phyloP scores from a whole-genome alignment of 179 eudicot species.

The Patellifolia procumbens region DNA sequence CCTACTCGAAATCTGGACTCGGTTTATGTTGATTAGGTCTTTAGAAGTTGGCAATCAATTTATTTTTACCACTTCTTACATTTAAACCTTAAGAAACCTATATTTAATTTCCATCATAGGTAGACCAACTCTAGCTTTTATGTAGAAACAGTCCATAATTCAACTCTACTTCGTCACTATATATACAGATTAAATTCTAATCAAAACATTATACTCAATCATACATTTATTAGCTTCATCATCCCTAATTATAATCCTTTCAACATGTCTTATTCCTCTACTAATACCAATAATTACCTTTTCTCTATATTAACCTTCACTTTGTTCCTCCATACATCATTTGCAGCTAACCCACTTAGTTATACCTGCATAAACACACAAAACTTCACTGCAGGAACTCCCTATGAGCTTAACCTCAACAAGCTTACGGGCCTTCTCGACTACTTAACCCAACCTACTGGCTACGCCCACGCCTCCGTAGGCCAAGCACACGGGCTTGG shows the following conservation, averaged over 20 bases:
- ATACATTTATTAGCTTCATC: not conserved
- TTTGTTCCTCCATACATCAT: not conserved
- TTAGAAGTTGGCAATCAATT: not conserved
- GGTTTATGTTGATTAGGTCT: slow-evolving; percentile 1
- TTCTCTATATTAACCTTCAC: not conserved
- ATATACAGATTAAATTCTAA: slow-evolving; percentile 3
- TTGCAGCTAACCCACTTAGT: slow-evolving; percentile 12
- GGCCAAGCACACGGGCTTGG: slow-evolving; percentile 24
- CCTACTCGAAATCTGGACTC: not conserved
- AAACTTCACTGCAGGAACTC: slow-evolving; percentile 6
- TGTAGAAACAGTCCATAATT: slow-evolving; percentile 6
- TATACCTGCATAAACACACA: slow-evolving; percentile 1
- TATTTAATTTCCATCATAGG: not conserved
- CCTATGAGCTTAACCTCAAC: slow-evolving; percentile 17
- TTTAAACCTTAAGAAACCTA: not conserved
- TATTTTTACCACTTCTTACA: not conserved
- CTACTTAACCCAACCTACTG: slow-evolving; percentile 11
- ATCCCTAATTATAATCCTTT: not conserved
- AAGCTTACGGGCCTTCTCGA: slow-evolving; percentile 14
- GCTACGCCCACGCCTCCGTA: slow-evolving; percentile 15
- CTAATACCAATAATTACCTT: not conserved
- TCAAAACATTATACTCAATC: not conserved
- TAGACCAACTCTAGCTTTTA: not conserved
- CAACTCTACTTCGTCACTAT: not conserved
- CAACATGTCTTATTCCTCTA: slow-evolving; percentile 18